A percentile compares a stretch with the other conserved stretches of the same genome.
Evolutionary conservation across 1,284 basidiomycete species (phyloP).

Genomic region (Microbotryum saponariae): DNA sequence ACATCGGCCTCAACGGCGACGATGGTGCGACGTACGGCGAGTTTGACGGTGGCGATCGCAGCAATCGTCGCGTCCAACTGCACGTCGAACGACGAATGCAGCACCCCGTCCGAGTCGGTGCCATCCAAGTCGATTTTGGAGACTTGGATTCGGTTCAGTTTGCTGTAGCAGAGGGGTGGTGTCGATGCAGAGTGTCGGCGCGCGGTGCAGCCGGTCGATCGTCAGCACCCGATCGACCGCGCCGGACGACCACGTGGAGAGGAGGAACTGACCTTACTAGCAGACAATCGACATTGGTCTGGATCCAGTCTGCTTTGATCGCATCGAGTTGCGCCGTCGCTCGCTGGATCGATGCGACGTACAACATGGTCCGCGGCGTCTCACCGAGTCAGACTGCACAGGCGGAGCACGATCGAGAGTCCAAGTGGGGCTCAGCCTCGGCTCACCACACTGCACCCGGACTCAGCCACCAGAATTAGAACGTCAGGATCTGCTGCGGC

Average conservation of each 20-base stretch:
- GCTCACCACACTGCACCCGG: too few relatives aligned
- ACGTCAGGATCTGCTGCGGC: too few relatives aligned
- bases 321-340: slow-evolving; percentile 28
- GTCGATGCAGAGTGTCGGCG: background rate
- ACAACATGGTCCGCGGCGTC: slow-evolving; percentile 25
- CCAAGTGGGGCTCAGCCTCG: too few relatives aligned
- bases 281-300: slow-evolving; percentile 5
- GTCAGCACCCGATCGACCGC: background rate
- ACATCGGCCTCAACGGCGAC: background rate
- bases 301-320: slow-evolving; percentile 21
- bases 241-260: background rate
- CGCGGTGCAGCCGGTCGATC: background rate
- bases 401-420: too few relatives aligned
- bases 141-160: slow-evolving; percentile 28
- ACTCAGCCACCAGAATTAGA: too few relatives aligned
- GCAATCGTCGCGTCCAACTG: slow-evolving; percentile 25
- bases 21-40: slow-evolving; percentile 8
- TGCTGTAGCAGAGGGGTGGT: slow-evolving; percentile 16
- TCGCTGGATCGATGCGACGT: slow-evolving; percentile 23
- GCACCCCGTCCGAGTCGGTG: background rate
- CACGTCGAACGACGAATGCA: slow-evolving; percentile 9
- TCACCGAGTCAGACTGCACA: too few relatives aligned
- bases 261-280: slow-evolving; percentile 29
- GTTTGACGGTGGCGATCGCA: slow-evolving; percentile 19
- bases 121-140: slow-evolving; percentile 5